These are phyloP conservation scores for Kokia cookei DNA, from an alignment of 441 rosid genomes.

Conservation along the genomic window DNA sequence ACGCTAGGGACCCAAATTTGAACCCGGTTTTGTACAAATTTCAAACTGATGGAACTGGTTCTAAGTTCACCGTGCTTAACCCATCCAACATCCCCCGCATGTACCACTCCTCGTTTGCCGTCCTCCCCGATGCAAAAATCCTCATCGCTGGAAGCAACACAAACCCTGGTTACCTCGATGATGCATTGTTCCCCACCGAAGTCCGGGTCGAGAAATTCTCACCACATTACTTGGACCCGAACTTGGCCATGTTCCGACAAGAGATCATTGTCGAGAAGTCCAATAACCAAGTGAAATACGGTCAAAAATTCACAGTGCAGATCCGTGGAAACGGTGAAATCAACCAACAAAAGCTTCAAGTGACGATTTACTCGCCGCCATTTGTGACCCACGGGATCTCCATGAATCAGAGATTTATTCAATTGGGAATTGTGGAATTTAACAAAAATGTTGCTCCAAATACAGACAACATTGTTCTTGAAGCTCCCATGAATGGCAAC, in stretches of 20 bases:
- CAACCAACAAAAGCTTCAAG: neutral
- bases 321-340: neutral
- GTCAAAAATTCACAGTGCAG: slow-evolving; percentile 9
- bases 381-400: slow-evolving; percentile 56
- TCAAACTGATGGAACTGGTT: neutral
- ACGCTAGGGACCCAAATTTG: slow-evolving; percentile 45
- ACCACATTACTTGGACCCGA: slow-evolving; percentile 49
- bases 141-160: slow-evolving; percentile 68
- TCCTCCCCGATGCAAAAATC: slow-evolving; percentile 53
- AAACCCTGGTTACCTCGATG: slow-evolving; percentile 35
- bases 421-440: slow-evolving; percentile 16
- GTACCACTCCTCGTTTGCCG: slow-evolving; percentile 55
- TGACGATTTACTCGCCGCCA: slow-evolving; percentile 49
- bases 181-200: slow-evolving; percentile 54
- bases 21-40: slow-evolving; percentile 30
- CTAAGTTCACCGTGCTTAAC: slow-evolving; percentile 28
- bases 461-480: neutral
- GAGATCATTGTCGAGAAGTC: slow-evolving; percentile 8
- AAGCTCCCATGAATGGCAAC: slow-evolving; percentile 26
- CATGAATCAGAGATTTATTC: slow-evolving; percentile 48
- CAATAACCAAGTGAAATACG: slow-evolving; percentile 12
- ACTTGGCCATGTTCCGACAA: slow-evolving; percentile 17
- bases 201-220: slow-evolving; percentile 57
- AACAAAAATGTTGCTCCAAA: neutral
- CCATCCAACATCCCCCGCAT: slow-evolving; percentile 43